phyloP scores from a whole-genome alignment of 805 yeast species.

The Pichia californica region DNA sequence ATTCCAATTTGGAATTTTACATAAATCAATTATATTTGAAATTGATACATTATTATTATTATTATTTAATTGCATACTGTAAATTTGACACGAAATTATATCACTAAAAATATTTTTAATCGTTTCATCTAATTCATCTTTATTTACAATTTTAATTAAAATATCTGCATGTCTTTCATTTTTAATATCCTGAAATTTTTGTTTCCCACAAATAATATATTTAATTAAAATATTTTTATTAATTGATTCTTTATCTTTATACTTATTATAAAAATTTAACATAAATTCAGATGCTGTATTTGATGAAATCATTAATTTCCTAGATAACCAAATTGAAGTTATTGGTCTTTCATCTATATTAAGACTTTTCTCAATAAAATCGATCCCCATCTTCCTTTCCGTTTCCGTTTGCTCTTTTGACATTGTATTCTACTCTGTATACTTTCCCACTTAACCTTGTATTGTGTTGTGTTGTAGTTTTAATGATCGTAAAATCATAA shows the following conservation, averaged over 20 bases:
- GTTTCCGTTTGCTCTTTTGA: too few species aligned
- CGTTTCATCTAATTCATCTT: slow-evolving; percentile 13
- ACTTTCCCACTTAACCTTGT: too few species aligned
- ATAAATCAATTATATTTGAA: slow-evolving; percentile 18
- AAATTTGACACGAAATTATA: slow-evolving; percentile 17
- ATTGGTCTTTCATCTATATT: slow-evolving; percentile 18
- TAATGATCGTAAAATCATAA: too few species aligned
- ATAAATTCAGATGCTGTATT: slow-evolving; percentile 18
- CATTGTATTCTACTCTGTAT: too few species aligned
- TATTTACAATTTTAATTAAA: slow-evolving; percentile 11
- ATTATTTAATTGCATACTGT: slow-evolving; percentile 18
- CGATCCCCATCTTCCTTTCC: too few species aligned
- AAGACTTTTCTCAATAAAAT: not conserved
- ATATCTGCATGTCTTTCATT: slow-evolving; percentile 1
- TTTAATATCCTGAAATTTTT: not conserved
- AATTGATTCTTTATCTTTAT: slow-evolving; percentile 12
- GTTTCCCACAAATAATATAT: slow-evolving; percentile 14
- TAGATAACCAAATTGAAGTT: slow-evolving; percentile 21
- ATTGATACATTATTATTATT: slow-evolving; percentile 11
- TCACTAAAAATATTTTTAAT: slow-evolving; percentile 13
- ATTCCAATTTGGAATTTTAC: slow-evolving; percentile 8
- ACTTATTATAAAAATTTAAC: slow-evolving; percentile 17
- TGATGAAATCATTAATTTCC: slow-evolving; percentile 16
- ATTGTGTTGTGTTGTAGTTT: too few species aligned
- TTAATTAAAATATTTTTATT: slow-evolving; percentile 12